These are phyloP conservation scores for Phaeoacremonium minimum DNA, from an alignment of 2,329 filamentous ascomycete genomes.

Conservation along the genomic window DNA sequence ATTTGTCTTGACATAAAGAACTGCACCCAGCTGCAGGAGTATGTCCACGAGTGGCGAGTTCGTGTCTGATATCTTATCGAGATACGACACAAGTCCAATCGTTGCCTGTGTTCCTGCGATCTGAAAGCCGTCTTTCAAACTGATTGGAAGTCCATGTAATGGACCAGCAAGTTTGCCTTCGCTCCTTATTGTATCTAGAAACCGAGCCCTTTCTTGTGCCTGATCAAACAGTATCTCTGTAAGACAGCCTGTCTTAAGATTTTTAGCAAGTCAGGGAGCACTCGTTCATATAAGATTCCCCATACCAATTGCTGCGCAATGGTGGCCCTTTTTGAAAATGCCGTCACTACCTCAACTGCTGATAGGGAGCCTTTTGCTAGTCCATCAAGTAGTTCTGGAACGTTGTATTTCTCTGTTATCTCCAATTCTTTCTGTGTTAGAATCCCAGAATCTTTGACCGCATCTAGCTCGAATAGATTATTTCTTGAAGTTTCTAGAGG, in stretches of 20 bases:
- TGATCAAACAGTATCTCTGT: slow-evolving; percentile 9
- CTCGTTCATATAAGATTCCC: background rate
- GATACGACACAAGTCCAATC: slow-evolving; percentile 8
- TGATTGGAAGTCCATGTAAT: slow-evolving; percentile 9
- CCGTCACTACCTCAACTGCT: slow-evolving; percentile 9
- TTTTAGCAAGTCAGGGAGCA: background rate
- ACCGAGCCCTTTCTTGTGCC: slow-evolving; percentile 7
- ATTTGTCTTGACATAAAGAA: slow-evolving; percentile 13
- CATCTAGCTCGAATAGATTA: slow-evolving; percentile 7
- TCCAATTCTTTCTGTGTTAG: slow-evolving; percentile 7
- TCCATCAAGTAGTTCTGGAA: slow-evolving; percentile 3
- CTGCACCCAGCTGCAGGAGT: slow-evolving; percentile 10
- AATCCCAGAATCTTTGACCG: slow-evolving; percentile 4
- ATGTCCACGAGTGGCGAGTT: slow-evolving; percentile 9
- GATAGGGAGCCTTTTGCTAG: slow-evolving; percentile 5
- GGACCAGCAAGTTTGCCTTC: slow-evolving; percentile 6
- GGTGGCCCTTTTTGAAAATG: slow-evolving; percentile 10
- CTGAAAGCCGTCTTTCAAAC: slow-evolving; percentile 10
- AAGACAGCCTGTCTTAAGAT: slow-evolving; percentile 7
- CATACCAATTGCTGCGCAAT: slow-evolving; percentile 11
- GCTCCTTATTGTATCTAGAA: slow-evolving; percentile 4
- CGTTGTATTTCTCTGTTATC: slow-evolving; percentile 9
- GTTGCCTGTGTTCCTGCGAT: slow-evolving; percentile 8
- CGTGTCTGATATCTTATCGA: background rate
- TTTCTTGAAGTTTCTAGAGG: slow-evolving; percentile 7